phyloP scores from a whole-genome alignment of 331 rosid genomes.

The Phaseolus coccineus region DNA sequence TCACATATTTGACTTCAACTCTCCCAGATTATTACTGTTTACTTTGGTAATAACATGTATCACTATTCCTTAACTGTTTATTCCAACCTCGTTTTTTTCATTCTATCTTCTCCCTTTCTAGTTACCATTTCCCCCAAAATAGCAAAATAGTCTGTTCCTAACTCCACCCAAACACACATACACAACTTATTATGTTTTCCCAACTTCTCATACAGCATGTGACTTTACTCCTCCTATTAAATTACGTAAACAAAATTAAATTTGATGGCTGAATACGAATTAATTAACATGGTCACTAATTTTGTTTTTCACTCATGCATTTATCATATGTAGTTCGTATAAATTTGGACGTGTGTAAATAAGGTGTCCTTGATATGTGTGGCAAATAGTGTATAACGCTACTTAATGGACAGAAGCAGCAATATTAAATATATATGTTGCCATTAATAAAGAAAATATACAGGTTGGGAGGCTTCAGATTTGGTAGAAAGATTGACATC shows the following conservation, averaged over 20 bases:
- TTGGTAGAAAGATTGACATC: background rate
- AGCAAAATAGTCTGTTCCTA: background rate
- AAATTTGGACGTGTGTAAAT: background rate
- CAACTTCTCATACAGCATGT: background rate
- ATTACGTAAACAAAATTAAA: background rate
- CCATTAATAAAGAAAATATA: background rate
- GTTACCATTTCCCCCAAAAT: background rate
- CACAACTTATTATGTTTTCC: background rate
- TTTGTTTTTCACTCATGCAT: background rate
- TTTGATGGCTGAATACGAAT: background rate
- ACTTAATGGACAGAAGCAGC: background rate
- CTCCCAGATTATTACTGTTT: background rate
- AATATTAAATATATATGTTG: background rate
- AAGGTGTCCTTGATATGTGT: background rate
- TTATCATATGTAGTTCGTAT: background rate
- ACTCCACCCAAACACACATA: background rate
- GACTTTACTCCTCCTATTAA: background rate
- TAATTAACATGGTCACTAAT: background rate
- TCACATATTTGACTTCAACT: slow-evolving; percentile 15
- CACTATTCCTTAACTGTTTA: background rate
- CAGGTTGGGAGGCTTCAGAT: background rate
- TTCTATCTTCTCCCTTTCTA: background rate
- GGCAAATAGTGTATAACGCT: background rate
- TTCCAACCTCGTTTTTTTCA: background rate
- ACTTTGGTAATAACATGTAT: background rate